A percentile compares a stretch with the other conserved stretches of the same genome.
These are phyloP conservation scores for Exophiala oligosperma DNA, from an alignment of 2,329 filamentous ascomycete genomes.

Conservation along the genomic window DNA sequence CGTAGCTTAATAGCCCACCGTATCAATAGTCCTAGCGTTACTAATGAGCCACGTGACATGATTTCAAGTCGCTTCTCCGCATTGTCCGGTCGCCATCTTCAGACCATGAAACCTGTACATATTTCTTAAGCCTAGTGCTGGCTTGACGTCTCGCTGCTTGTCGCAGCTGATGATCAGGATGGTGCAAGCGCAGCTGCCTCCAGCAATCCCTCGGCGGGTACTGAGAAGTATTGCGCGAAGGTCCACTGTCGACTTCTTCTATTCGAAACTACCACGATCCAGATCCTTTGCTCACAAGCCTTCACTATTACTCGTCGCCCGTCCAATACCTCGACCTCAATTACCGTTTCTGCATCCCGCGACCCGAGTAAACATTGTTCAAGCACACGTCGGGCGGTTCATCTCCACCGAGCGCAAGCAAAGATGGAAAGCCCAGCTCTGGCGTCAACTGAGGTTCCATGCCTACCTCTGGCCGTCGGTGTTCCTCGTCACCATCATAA, in stretches of 20 bases:
- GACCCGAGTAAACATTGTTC: slow-evolving; percentile 51
- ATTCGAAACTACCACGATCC: slow-evolving; percentile 26
- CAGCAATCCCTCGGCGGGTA: slow-evolving; percentile 3
- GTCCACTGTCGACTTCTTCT: slow-evolving; percentile 17
- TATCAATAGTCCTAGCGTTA: too few relatives aligned
- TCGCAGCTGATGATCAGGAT: neutral
- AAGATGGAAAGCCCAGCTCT: slow-evolving; percentile 62
- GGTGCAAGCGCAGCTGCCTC: neutral
- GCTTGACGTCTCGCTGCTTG: neutral
- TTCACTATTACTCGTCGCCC: slow-evolving; percentile 52
- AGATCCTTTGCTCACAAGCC: slow-evolving; percentile 62
- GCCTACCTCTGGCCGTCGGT: slow-evolving; percentile 70
- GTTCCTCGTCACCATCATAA: slow-evolving; percentile 60
- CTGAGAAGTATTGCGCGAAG: slow-evolving; percentile 1
- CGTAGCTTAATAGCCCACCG: too few relatives aligned
- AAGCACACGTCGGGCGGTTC: slow-evolving; percentile 63
- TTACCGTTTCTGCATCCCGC: slow-evolving; percentile 64
- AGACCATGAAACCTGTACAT: too few relatives aligned
- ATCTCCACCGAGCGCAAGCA: slow-evolving; percentile 71
- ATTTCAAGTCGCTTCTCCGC: too few relatives aligned
- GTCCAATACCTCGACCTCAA: slow-evolving; percentile 57
- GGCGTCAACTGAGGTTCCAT: slow-evolving; percentile 68
- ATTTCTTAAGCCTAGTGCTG: neutral
- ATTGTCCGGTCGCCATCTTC: too few relatives aligned
- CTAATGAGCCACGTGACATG: too few relatives aligned